phyloP scores from a whole-genome alignment of 805 yeast species.

The Ogataea nakhonphanomensis region DNA sequence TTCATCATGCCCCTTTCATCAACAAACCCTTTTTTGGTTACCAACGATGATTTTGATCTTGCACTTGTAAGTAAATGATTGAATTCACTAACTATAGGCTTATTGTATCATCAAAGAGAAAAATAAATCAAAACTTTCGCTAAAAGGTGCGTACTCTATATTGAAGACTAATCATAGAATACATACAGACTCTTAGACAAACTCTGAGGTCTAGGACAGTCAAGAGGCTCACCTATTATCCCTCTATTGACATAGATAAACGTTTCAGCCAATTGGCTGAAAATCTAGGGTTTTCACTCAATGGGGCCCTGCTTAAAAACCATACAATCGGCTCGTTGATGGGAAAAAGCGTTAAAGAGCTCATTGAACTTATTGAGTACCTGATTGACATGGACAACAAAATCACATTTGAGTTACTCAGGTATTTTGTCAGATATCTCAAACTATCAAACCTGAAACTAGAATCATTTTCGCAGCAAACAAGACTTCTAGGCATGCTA shows the following conservation, averaged over 20 bases:
- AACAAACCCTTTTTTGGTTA: background rate
- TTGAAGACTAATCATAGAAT: constrained; percentile 1
- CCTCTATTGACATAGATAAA: constrained; percentile 9
- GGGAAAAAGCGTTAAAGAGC: constrained; percentile 4
- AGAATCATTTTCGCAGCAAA: constrained; percentile 9
- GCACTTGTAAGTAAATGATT: constrained; percentile 12
- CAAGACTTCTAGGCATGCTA: constrained; percentile 1
- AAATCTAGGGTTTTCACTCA: constrained; percentile 11
- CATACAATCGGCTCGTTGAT: constrained; percentile 6
- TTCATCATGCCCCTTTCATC: background rate
- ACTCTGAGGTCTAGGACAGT: background rate
- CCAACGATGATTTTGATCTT: constrained; percentile 9
- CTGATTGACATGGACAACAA: constrained; percentile 9
- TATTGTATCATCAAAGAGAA: constrained; percentile 9
- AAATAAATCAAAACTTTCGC: constrained; percentile 6
- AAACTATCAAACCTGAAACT: constrained; percentile 2
- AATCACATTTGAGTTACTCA: constrained; percentile 8
- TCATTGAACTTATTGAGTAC: constrained; percentile 6
- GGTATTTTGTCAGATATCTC: constrained; percentile 5
- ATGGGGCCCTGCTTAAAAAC: constrained; percentile 6
- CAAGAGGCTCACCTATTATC: constrained; percentile 2
- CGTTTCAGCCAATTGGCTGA: constrained; percentile 1
- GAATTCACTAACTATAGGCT: constrained; percentile 8
- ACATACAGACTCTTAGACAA: background rate
- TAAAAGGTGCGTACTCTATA: constrained; percentile 5